Conservation (phyloP, 2,329 filamentous ascomycete species). For the Fusarium sp. region DNA sequence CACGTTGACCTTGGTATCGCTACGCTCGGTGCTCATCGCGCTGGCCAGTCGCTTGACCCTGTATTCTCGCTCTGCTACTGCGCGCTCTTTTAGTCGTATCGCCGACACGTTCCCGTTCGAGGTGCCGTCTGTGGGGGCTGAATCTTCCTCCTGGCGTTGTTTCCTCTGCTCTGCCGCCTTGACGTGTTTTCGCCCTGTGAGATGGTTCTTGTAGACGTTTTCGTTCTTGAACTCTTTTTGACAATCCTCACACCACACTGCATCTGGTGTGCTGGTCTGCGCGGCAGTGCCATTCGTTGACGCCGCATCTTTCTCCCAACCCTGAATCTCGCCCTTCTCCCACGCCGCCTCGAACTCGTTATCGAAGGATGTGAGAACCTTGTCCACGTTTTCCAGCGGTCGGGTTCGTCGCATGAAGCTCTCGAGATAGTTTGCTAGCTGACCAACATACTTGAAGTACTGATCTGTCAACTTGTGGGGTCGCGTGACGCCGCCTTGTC, state of each 20-base stretch:
- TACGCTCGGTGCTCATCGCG: slow-evolving; percentile 86
- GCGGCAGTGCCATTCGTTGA: slow-evolving; percentile 51
- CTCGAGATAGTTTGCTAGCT: slow-evolving; percentile 86
- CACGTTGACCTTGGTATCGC: slow-evolving; percentile 92
- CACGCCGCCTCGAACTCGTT: slow-evolving; percentile 87
- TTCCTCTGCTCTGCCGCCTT: slow-evolving; percentile 79
- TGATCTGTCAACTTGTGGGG: slow-evolving; percentile 89
- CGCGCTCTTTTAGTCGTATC: slow-evolving; percentile 84
- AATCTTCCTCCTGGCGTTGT: slow-evolving; percentile 59
- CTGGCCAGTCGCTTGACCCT: slow-evolving; percentile 83
- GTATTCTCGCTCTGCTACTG: slow-evolving; percentile 89
- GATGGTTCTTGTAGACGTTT: slow-evolving; percentile 91
- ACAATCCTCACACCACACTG: slow-evolving; percentile 90
- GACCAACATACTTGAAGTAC: slow-evolving; percentile 90
- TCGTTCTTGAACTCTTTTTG: slow-evolving; percentile 96
- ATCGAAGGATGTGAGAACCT: slow-evolving; percentile 80
- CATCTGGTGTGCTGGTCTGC: slow-evolving; percentile 63
- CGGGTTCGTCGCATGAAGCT: slow-evolving; percentile 86
- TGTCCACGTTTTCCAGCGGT: slow-evolving; percentile 87
- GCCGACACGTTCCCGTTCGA: slow-evolving; percentile 52
- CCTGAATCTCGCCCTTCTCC: slow-evolving; percentile 81
- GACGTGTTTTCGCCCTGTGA: slow-evolving; percentile 92
- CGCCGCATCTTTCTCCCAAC: slow-evolving; percentile 75
- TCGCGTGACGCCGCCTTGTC: slow-evolving; percentile 79
- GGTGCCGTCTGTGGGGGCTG: slow-evolving; percentile 48